phyloP scores from a whole-genome alignment of 1,139 yeast genomes.

The Hemisphaericaspora lyxosophila region DNA sequence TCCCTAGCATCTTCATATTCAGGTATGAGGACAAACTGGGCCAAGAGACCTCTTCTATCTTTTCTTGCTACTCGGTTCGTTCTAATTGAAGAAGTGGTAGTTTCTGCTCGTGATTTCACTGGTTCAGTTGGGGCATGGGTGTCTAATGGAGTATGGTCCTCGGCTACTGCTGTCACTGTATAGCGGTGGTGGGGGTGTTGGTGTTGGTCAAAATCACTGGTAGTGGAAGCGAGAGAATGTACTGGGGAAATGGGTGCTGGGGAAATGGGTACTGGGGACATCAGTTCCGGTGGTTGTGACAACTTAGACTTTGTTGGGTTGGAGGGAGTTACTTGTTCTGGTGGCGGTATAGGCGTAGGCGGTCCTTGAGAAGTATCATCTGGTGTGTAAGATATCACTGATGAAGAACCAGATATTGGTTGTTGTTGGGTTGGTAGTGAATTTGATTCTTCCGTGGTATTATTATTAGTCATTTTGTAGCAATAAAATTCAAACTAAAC shows the following conservation, averaged over 20 bases:
- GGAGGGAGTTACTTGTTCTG: background rate
- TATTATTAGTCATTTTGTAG: no score
- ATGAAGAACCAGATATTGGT: no score
- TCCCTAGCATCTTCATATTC: conserved; percentile 74
- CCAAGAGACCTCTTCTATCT: conserved; percentile 56
- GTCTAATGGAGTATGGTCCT: background rate
- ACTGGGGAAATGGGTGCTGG: background rate
- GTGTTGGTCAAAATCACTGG: background rate
- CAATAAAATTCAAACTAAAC: no score
- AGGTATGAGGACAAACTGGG: conserved; percentile 56
- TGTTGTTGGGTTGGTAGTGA: no score
- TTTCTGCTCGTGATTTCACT: background rate
- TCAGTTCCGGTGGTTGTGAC: no score
- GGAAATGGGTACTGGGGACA: no score
- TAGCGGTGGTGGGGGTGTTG: background rate
- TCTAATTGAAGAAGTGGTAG: conserved; percentile 12
- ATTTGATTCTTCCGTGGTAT: no score
- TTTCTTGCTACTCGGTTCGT: conserved; percentile 38
- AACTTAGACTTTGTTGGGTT: no score
- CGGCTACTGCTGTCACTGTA: background rate
- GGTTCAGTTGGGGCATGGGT: background rate
- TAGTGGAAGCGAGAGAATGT: background rate
- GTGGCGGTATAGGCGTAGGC: background rate
- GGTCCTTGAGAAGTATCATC: background rate
- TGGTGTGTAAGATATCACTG: background rate